Conservation (phyloP, 176 grass and related monocot genomes). For the Elaeis guineensis region DNA sequence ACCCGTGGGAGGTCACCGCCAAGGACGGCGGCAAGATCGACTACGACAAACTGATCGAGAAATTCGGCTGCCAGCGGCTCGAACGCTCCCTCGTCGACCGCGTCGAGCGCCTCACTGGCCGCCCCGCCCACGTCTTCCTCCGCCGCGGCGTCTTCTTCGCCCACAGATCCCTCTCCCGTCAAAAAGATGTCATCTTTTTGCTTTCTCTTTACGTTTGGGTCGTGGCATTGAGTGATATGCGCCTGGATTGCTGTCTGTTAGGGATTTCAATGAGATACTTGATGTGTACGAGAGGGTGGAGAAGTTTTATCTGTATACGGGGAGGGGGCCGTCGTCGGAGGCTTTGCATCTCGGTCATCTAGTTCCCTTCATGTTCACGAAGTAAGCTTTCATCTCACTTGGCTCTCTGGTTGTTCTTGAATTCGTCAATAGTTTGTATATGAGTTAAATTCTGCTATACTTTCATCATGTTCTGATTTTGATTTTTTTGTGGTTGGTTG, state of each 20-base stretch:
- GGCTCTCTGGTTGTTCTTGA: not conserved
- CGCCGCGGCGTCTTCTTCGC: conserved; percentile 38
- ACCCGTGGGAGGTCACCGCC: too few species aligned
- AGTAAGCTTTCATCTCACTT: conserved; percentile 30
- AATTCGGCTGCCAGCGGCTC: conserved; percentile 82
- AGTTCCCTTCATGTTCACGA: conserved; percentile 97
- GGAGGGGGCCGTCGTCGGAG: conserved; percentile 87
- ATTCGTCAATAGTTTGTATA: not conserved
- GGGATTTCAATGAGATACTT: conserved; percentile 73
- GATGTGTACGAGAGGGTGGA: conserved; percentile 64
- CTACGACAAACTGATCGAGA: conserved; percentile 94
- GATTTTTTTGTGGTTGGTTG: too few species aligned
- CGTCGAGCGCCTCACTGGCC: conserved; percentile 47
- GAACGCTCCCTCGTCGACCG: conserved; percentile 45
- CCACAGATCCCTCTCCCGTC: not conserved
- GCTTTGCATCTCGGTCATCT: conserved; percentile 83
- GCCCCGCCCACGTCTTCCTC: conserved; percentile 61
- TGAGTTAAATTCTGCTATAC: too few species aligned
- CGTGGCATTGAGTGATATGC: not conserved
- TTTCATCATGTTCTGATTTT: too few species aligned
- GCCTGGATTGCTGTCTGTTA: conserved; percentile 10
- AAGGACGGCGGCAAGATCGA: conserved; percentile 31
- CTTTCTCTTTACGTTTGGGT: too few species aligned
- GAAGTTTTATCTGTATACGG: conserved; percentile 87
- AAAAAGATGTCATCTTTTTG: too few species aligned